A percentile compares a stretch with the other conserved stretches of the same genome.
Evolutionary conservation across 192 early-diverging fungal species (phyloP).

Genomic region (Entophlyctis luteolus): DNA sequence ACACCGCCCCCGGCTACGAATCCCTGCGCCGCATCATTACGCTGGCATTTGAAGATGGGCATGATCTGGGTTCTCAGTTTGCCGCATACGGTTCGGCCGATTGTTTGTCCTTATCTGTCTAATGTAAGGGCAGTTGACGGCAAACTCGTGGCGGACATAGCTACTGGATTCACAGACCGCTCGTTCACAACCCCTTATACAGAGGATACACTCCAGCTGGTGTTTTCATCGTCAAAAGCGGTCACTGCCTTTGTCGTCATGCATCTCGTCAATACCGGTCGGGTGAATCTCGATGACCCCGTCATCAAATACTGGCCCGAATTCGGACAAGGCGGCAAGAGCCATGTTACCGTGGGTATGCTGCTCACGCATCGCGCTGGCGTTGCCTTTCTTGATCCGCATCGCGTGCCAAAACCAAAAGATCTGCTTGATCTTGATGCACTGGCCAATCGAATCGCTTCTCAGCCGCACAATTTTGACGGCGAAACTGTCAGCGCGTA

Average conservation of each 20-base stretch:
- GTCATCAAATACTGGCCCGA: constrained; percentile 68
- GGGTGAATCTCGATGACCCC: constrained; percentile 43
- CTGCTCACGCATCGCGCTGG: constrained; percentile 64
- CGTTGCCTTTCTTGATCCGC: constrained; percentile 55
- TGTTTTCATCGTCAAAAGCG: constrained; percentile 62
- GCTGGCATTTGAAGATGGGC: constrained; percentile 42
- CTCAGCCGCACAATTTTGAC: constrained; percentile 63
- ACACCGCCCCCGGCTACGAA: constrained; percentile 38
- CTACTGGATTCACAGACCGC: constrained; percentile 53
- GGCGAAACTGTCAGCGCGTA: constrained; percentile 53
- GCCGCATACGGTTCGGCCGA: constrained; percentile 34
- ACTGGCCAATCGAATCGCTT: constrained; percentile 49
- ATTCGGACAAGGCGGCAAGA: constrained; percentile 66
- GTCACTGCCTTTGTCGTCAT: constrained; percentile 55
- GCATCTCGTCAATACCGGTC: constrained; percentile 53
- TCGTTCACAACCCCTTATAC: constrained; percentile 38
- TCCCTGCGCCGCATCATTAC: constrained; percentile 29
- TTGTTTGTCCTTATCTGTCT: not conserved
- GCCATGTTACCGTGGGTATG: constrained; percentile 54
- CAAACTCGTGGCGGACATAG: constrained; percentile 53
- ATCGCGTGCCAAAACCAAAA: constrained; percentile 38
- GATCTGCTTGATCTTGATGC: constrained; percentile 50
- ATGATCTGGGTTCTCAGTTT: constrained; percentile 50
- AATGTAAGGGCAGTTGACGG: constrained; percentile 3
- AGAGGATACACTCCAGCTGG: constrained; percentile 56